Evolutionary conservation across 305 asterid genomes (phyloP), one percentile per base, ranked within the genome.

Genomic region (Fraxinus velutina): DNA sequence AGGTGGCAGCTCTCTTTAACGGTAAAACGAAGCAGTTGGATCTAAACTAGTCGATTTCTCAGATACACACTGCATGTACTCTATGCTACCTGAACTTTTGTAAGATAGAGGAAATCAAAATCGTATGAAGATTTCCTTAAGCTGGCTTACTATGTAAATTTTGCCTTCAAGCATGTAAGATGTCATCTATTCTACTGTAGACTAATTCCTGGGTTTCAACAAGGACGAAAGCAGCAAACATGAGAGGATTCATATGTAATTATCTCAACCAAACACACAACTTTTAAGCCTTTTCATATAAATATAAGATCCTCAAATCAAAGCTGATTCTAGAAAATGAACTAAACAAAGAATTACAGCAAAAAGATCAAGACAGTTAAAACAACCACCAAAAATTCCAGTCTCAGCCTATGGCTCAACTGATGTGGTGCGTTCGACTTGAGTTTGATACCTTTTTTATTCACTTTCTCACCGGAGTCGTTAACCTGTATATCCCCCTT

Each of bases 1-100:
- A 82, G 89, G 88, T 13, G 80, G 89, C 29, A 89, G 79, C 82
- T 83, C 90, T 78, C 87, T 89, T 73, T 80, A 84, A 73, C 83
- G 87, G 75, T 87, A 42, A 84, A 64, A 30, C 32, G 24, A 75
- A 24, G 57, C 39, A 39, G 76, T 17, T 57, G 21, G 37, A 12
- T 57, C 24, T 21, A 4, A 19, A 22, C 37, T 17, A 62, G 27
- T 19, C 1, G 75, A 1, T 73, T 82, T 78, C 68, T 15, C 47
- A 13, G 19, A 22, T 33, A 34, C 17, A 37, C 12, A 7, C 6
- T 68, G 6, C 47, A 9, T 70, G 55, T 33, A 29, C 29, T 5
- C 24, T 15, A 47, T 47, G 42, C 15, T 52, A 24, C 76, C 7
- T 79, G 66, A 64, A 75, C 6, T 83, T 79, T 84, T 80, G 79